Evolutionary conservation across 1,284 basidiomycete species (phyloP), one percentile per base, ranked within the genome.

Genomic region (Mrakiaceae sp.): DNA sequence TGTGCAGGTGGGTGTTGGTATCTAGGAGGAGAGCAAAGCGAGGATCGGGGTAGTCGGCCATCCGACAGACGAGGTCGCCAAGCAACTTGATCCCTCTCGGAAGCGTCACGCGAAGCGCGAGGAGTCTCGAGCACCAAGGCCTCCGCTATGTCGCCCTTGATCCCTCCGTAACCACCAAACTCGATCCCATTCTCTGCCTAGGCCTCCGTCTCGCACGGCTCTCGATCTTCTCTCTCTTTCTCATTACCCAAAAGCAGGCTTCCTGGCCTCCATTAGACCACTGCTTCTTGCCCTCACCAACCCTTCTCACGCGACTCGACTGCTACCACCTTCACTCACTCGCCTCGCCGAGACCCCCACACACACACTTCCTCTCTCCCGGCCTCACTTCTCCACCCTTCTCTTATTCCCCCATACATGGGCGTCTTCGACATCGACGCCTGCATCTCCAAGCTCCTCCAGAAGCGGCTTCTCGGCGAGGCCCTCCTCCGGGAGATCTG

Each of bases 401-500:
- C 27, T 27, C n/a, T 10, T 5, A 40, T 8, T 51, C 4, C 42
- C 14, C 47, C 5, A 9, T 5, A 47, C 46, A 66, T 66, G 64
- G 64, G 59, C 46, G 64, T 60, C 12, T 93, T 95, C 81, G 89
- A 95, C 81, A 86, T 95, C 74, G 91, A 95, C 81, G 89, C 88
- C 69, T 95, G 91, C 77, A 95, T 97, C 75, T 81, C 88, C 72
- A 88, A 91, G 72, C 81, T 96, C 64, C 83, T 92, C 48, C 82
- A 86, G 66, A 97, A 97, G 79, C 91, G 95, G 72, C 84, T 97
- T 11, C 81, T 97, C 4, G 92, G 92, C 71, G 93, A 97, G 78
- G 87, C 89, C 2, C 81, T 96, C 39, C 76, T 97, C 60, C 86
- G 92, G 64, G 93, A 97, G 80, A 95, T 97, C 81, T 97, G 93